Evolutionary conservation across 176 grass and related monocot species (phyloP), one percentile per base, ranked within the genome.

Genomic region (Rhynchospora pubera): DNA sequence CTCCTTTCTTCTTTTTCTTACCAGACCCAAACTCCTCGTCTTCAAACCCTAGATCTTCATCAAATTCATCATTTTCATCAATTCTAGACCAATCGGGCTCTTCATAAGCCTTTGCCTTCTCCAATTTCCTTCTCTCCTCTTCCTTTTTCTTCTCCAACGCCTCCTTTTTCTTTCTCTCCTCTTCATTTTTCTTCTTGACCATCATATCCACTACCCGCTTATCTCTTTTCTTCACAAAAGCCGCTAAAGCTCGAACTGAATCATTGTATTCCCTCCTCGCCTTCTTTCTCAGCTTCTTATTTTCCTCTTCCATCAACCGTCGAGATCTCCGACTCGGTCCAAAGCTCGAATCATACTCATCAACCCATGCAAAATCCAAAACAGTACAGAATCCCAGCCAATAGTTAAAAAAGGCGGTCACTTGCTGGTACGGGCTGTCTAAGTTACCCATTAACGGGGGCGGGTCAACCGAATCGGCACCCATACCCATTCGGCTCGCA

Each of bases 171-270:
- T 75, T 89, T 71, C 91, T 91, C 52, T 94, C 92, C 84, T 98
- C 95, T 34, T 91, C 92, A 0, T 48, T 85, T 11, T 91, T 94
- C 89, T 85, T 93, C 84, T 91, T 93, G 1, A 87, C 6, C 5
- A 82, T 57, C 95, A 98, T 98, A 69, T 93, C 87, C 28, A 94
- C 78, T 67, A 98, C 92, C 86, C 95, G 87, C 82, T 98, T 94
- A 51, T 98, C 95, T 88, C 92, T 91, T 86, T 98, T 98, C 92
- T 94, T 98, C 73, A 78, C 85, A 82, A 98, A 98, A 7, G 95
- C 95, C 0, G 87, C 92, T 2, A 98, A 79, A 8, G 89, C 95
- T 57, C 90, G 85, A 8, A 98, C 87, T 0, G 90, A 78, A 11
- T 98, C 95, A n/a, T 91, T 98, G 83, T 98, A 98, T 74, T 94